phyloP scores from a whole-genome alignment of 495 filamentous ascomycete genomes.

The Penicillium simplicissimum region DNA sequence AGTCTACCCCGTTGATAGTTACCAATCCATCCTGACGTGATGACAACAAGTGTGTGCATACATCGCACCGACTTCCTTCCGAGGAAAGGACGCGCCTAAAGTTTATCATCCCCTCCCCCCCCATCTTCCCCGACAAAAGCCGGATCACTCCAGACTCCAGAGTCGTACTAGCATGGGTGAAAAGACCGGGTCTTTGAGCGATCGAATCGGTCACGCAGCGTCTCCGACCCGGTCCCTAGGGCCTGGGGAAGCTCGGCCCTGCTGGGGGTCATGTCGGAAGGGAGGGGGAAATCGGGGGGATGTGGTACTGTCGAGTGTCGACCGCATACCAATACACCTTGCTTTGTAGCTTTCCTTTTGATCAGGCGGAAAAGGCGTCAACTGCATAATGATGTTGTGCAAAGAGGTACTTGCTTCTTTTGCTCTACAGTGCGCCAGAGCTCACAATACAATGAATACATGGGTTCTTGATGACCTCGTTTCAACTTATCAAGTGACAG shows the following conservation, averaged over 20 bases:
- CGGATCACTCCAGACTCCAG: no score
- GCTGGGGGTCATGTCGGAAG: not conserved
- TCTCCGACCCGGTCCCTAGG: constrained; percentile 8
- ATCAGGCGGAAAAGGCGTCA: not conserved
- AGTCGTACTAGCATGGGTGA: no score
- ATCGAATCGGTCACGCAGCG: constrained; percentile 19
- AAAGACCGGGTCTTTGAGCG: constrained; percentile 4
- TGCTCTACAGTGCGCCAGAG: not conserved
- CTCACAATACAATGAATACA: not conserved
- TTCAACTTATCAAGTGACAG: not conserved
- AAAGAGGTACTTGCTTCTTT: constrained; percentile 2
- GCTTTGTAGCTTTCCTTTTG: not conserved
- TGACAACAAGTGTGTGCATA: no score
- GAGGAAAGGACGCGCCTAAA: not conserved
- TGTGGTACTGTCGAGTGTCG: not conserved
- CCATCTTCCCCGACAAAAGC: not conserved
- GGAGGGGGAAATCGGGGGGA: not conserved
- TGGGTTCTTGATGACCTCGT: not conserved
- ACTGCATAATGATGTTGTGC: not conserved
- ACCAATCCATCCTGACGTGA: no score
- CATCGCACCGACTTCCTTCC: not conserved
- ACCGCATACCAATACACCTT: not conserved
- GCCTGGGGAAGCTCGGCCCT: constrained; percentile 11
- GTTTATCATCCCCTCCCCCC: not conserved
- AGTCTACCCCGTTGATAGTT: no score